These are phyloP conservation scores for Homolaphlyctis polyrhiza DNA, from an alignment of 371 early-diverging fungal species.

Conservation along the genomic window DNA sequence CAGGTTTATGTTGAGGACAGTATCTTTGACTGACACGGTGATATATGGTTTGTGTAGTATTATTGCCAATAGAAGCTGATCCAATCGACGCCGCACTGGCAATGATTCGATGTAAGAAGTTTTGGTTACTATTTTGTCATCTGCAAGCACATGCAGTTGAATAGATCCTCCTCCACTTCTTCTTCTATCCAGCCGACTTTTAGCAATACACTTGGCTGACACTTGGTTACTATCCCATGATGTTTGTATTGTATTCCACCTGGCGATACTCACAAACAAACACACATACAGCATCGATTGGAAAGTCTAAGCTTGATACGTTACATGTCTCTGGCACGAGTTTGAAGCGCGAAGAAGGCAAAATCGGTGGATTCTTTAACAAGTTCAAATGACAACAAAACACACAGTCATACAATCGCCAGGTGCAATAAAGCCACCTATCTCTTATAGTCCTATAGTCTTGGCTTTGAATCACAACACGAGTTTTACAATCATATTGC, in stretches of 20 bases:
- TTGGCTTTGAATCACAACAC: too few relatives aligned
- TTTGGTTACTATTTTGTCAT: too few relatives aligned
- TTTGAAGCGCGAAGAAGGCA: slow-evolving; percentile 36
- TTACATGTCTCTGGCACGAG: slow-evolving; percentile 30
- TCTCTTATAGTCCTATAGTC: too few relatives aligned
- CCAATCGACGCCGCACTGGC: slow-evolving; percentile 42
- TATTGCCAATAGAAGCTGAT: slow-evolving; percentile 31
- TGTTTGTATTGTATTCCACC: not conserved
- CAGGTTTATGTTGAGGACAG: not conserved
- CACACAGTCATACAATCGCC: too few relatives aligned
- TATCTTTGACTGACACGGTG: not conserved
- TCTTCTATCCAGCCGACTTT: too few relatives aligned
- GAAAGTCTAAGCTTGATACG: slow-evolving; percentile 19
- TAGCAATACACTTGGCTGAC: too few relatives aligned
- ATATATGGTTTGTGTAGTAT: slow-evolving; percentile 10
- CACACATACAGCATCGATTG: slow-evolving; percentile 21
- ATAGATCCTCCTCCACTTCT: too few relatives aligned
- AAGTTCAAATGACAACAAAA: slow-evolving; percentile 7
- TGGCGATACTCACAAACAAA: slow-evolving; percentile 1
- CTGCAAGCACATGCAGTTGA: too few relatives aligned
- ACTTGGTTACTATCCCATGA: too few relatives aligned
- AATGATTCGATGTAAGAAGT: slow-evolving; percentile 34
- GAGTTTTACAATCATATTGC: too few relatives aligned
- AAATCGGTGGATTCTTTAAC: slow-evolving; percentile 33
- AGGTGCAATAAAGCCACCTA: too few relatives aligned